Evolutionary conservation across 805 yeast genomes (phyloP).

Genomic region (Wickerhamomyces rabaulensis): DNA sequence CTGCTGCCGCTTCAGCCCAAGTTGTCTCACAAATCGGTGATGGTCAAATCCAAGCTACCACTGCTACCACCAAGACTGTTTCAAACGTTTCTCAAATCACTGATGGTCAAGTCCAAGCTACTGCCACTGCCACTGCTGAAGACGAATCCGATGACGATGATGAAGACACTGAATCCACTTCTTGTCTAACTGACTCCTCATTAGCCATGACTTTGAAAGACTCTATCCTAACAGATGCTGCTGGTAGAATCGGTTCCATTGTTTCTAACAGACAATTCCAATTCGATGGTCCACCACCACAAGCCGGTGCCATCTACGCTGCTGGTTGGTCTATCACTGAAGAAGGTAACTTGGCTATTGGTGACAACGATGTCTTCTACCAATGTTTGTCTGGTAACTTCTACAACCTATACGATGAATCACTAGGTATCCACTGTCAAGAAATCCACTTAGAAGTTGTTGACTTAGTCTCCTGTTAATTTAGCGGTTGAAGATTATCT

Average conservation of each 20-base stretch:
- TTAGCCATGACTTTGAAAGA: slow-evolving; percentile 50
- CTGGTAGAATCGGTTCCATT: slow-evolving; percentile 71
- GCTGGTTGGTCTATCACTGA: slow-evolving; percentile 58
- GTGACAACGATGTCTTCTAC: slow-evolving; percentile 56
- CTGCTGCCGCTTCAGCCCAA: slow-evolving; percentile 19
- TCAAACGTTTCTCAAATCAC: slow-evolving; percentile 19
- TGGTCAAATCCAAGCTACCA: slow-evolving; percentile 21
- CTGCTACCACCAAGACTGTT: slow-evolving; percentile 23
- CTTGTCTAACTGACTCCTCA: slow-evolving; percentile 45
- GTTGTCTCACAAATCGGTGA: slow-evolving; percentile 18
- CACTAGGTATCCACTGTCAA: slow-evolving; percentile 56
- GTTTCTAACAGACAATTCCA: slow-evolving; percentile 84
- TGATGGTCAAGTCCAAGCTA: slow-evolving; percentile 22
- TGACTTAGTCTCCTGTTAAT: slow-evolving; percentile 50
- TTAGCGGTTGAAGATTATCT: neutral
- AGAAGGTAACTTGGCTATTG: slow-evolving; percentile 59
- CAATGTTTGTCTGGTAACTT: slow-evolving; percentile 73
- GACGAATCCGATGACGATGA: slow-evolving; percentile 17
- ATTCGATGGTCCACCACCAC: slow-evolving; percentile 84
- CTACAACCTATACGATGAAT: slow-evolving; percentile 71
- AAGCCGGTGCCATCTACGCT: slow-evolving; percentile 69
- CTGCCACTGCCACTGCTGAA: slow-evolving; percentile 18
- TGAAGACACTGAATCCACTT: slow-evolving; percentile 21
- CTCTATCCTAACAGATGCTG: slow-evolving; percentile 48
- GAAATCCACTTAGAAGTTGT: slow-evolving; percentile 57